Evolutionary conservation across 192 early-diverging fungal species (phyloP).

Genomic region (Podila clonocystis): DNA sequence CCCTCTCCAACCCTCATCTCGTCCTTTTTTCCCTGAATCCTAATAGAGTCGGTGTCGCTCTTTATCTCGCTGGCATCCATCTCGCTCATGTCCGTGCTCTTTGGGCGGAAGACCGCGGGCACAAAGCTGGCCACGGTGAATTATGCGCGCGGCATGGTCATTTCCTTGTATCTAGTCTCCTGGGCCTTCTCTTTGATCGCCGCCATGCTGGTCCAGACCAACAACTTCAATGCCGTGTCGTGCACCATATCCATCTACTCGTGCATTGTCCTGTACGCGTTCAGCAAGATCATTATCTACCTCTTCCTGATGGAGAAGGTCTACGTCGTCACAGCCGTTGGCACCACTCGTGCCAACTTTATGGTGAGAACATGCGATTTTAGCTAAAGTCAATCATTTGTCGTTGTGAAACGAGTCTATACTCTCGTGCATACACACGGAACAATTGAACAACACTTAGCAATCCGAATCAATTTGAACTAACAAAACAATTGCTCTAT

Average conservation of each 20-base stretch:
- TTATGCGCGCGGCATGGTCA: conserved; percentile 57
- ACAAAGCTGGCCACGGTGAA: conserved; percentile 39
- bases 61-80: conserved; percentile 42
- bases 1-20: not conserved
- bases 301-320: conserved; percentile 61
- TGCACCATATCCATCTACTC: conserved; percentile 54
- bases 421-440: not conserved
- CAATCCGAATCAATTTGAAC: not conserved
- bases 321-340: conserved; percentile 43
- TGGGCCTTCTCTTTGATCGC: conserved; percentile 57
- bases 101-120: conserved; percentile 47
- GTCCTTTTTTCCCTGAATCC: not conserved
- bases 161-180: conserved; percentile 51
- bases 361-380: conserved; percentile 19
- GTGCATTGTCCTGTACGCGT: conserved; percentile 54
- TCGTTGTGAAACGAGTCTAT: too few relatives aligned
- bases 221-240: conserved; percentile 31
- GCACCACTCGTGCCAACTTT: conserved; percentile 41
- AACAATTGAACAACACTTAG: not conserved
- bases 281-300: conserved; percentile 55
- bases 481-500: not conserved
- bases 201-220: conserved; percentile 47
- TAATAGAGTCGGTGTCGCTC: conserved; percentile 25
- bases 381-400: too few relatives aligned
- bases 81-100: conserved; percentile 38